phyloP scores from a whole-genome alignment of 805 yeast species.

The Metschnikowia koreensis region DNA sequence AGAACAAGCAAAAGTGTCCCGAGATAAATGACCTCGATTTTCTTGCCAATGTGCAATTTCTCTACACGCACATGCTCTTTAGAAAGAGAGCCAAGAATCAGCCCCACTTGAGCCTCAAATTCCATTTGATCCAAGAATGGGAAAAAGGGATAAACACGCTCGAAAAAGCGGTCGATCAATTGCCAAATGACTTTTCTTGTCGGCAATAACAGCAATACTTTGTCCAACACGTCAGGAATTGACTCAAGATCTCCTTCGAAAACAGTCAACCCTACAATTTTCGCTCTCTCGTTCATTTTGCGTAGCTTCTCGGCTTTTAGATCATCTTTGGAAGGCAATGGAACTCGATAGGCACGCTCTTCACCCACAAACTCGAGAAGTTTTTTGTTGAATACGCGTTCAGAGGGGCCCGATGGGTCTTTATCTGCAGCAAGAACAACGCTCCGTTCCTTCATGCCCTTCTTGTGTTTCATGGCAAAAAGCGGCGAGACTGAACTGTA shows the following conservation, averaged over 20 bases:
- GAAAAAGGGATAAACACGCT: constrained; percentile 57
- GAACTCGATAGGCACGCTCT: constrained; percentile 8
- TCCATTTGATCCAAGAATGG: constrained; percentile 47
- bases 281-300: constrained; percentile 18
- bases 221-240: constrained; percentile 20
- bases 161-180: constrained; percentile 29
- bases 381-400: constrained; percentile 13
- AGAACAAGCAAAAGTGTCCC: constrained; percentile 35
- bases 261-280: constrained; percentile 19
- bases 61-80: constrained; percentile 15
- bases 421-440: constrained; percentile 1
- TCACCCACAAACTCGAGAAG: constrained; percentile 10
- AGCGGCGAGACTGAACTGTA: constrained; percentile 19
- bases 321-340: constrained; percentile 2
- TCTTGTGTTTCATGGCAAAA: constrained; percentile 17
- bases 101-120: constrained; percentile 20
- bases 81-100: constrained; percentile 20
- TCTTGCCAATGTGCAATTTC: constrained; percentile 27
- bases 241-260: constrained; percentile 20
- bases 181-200: constrained; percentile 25
- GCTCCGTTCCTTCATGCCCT: background rate
- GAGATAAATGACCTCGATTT: constrained; percentile 33
- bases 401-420: constrained; percentile 11
- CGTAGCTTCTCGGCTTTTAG: constrained; percentile 5
- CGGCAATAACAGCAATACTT: constrained; percentile 24